A percentile compares a stretch with the other conserved stretches of the same genome.
These are phyloP conservation scores for Mycena indigotica DNA, from an alignment of 768 basidiomycete genomes.

Conservation along the genomic window DNA sequence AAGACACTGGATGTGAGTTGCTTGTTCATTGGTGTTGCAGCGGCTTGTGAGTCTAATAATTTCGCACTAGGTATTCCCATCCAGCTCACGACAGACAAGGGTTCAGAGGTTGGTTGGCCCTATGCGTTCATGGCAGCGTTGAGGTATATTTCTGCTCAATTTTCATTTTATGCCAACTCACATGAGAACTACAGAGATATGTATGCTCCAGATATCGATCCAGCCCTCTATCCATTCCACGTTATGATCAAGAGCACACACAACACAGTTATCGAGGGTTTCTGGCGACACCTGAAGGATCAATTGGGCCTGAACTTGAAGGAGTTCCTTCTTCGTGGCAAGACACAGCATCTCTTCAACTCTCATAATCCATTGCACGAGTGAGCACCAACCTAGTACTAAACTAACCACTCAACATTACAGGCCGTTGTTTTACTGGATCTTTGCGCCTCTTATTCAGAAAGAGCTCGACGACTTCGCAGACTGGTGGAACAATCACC, in stretches of 20 bases:
- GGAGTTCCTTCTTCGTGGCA: slow-evolving; percentile 9
- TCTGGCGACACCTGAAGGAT: slow-evolving; percentile 21
- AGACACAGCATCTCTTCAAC: slow-evolving; percentile 11
- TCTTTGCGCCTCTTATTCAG: slow-evolving; percentile 15
- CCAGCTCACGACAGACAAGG: not conserved
- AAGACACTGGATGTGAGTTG: not conserved
- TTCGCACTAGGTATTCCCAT: not conserved
- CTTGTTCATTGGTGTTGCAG: not conserved
- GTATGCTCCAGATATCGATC: slow-evolving; percentile 16
- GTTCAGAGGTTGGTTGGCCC: not conserved
- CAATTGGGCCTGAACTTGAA: slow-evolving; percentile 18
- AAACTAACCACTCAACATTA: not conserved
- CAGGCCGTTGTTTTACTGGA: slow-evolving; percentile 12
- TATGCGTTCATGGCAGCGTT: not conserved
- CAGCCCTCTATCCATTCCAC: slow-evolving; percentile 2
- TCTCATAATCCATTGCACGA: slow-evolving; percentile 2
- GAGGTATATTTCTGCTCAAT: no score
- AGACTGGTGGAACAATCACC: slow-evolving; percentile 27
- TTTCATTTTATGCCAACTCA: not conserved
- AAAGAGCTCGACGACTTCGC: slow-evolving; percentile 18
- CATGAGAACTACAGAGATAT: not conserved
- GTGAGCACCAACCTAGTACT: not conserved
- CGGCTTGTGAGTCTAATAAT: not conserved
- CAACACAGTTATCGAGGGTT: slow-evolving; percentile 23
- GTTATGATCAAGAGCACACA: slow-evolving; percentile 16